Conservation (phyloP, 176 grass and related monocot genomes). For the Guadua angustifolia region DNA sequence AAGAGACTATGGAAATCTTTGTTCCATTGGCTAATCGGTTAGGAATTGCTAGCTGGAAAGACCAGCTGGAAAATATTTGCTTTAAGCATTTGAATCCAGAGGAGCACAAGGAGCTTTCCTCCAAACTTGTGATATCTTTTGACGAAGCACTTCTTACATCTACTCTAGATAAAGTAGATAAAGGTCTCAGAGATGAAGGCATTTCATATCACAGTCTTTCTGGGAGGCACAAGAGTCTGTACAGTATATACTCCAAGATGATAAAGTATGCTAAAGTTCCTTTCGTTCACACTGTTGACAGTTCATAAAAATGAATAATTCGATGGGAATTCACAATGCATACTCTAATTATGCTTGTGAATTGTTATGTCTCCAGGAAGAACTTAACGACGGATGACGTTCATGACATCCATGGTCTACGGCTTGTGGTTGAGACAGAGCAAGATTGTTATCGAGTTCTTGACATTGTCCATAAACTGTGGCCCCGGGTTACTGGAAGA, state of each 20-base stretch:
- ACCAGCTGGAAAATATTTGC: conserved; percentile 88
- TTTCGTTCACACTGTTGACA: conserved; percentile 32
- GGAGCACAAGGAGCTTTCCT: conserved; percentile 70
- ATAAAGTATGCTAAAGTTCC: conserved; percentile 58
- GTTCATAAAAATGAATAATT: conserved; percentile 21
- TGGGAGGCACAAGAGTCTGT: conserved; percentile 90
- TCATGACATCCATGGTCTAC: conserved; percentile 90
- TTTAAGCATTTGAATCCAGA: conserved; percentile 84
- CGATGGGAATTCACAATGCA: background rate
- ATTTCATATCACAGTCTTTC: conserved; percentile 68
- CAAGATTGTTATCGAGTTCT: conserved; percentile 84
- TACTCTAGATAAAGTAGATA: conserved; percentile 62
- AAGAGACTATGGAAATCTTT: conserved; percentile 94
- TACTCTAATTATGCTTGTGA: conserved; percentile 19
- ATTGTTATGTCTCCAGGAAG: conserved; percentile 59
- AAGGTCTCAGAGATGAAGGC: conserved; percentile 67
- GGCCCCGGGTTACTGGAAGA: conserved; percentile 65
- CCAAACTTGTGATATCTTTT: conserved; percentile 66
- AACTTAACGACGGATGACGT: conserved; percentile 78
- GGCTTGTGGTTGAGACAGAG: conserved; percentile 83
- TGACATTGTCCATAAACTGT: conserved; percentile 72
- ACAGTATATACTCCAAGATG: conserved; percentile 90
- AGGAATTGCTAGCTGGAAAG: conserved; percentile 91
- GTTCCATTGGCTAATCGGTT: conserved; percentile 81
- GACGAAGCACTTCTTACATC: conserved; percentile 72